Evolutionary conservation across 2,329 filamentous ascomycete species (phyloP).

Genomic region (Gremmenia infestans): DNA sequence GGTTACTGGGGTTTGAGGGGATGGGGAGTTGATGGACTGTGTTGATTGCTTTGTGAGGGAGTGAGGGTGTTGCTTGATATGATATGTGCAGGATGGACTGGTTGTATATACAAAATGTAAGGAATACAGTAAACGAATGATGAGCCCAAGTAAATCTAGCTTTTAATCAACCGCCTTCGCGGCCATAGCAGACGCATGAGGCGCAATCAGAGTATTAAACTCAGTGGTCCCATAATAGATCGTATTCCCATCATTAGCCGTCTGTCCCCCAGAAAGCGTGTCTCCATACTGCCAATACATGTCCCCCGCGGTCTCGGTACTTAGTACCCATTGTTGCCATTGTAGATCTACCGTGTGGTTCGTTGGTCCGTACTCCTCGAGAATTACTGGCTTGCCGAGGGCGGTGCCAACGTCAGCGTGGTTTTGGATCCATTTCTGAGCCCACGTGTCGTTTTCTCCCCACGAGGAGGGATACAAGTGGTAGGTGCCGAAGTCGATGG

Average conservation of each 20-base stretch:
- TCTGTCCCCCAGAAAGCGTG: slow-evolving; percentile 20
- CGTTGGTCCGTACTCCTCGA: slow-evolving; percentile 37
- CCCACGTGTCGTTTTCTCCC: slow-evolving; percentile 36
- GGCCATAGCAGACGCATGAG: slow-evolving; percentile 23
- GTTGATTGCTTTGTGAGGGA: background rate
- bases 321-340: slow-evolving; percentile 24
- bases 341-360: slow-evolving; percentile 16
- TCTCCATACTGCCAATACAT: slow-evolving; percentile 32
- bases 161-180: slow-evolving; percentile 11
- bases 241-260: slow-evolving; percentile 25
- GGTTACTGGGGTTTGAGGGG: slow-evolving; percentile 4
- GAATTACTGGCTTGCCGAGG: slow-evolving; percentile 37
- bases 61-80: background rate
- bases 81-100: no score
- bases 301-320: slow-evolving; percentile 23
- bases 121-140: no score
- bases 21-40: background rate
- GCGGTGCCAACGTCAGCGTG: slow-evolving; percentile 37
- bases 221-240: slow-evolving; percentile 27
- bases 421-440: slow-evolving; percentile 41
- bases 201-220: slow-evolving; percentile 20
- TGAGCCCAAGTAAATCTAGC: background rate
- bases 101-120: no score
- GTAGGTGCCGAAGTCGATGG: slow-evolving; percentile 49
- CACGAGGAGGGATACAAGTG: slow-evolving; percentile 47